phyloP scores from a whole-genome alignment of 208 protist genomes.

The Angomonas desouzai region DNA sequence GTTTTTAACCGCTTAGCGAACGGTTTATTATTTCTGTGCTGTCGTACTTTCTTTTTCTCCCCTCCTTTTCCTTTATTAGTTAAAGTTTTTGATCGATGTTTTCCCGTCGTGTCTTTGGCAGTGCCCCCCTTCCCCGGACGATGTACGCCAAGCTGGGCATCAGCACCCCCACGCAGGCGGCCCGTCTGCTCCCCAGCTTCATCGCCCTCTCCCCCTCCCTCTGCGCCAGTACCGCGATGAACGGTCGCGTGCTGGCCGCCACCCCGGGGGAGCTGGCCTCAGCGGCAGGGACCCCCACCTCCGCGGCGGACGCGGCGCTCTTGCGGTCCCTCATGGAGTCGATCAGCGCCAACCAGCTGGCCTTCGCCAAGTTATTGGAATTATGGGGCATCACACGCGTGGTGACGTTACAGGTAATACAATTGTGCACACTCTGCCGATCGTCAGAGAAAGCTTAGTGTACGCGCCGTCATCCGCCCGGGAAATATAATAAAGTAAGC shows the following conservation, averaged over 20 bases:
- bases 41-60: background rate
- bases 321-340: conserved; percentile 46
- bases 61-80: no score
- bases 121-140: conserved; percentile 51
- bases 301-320: conserved; percentile 33
- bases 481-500: no score
- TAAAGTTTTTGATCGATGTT: no score
- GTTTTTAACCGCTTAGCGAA: no score
- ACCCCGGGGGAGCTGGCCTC: conserved; percentile 14
- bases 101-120: conserved; percentile 68
- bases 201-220: conserved; percentile 41
- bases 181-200: conserved; percentile 56
- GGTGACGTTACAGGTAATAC: background rate
- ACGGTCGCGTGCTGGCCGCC: conserved; percentile 15
- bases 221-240: conserved; percentile 18
- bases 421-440: background rate
- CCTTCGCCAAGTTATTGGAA: conserved; percentile 74
- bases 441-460: background rate
- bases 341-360: conserved; percentile 39
- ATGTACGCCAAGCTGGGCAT: conserved; percentile 79
- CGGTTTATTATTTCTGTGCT: no score
- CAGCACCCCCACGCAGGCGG: conserved; percentile 51
- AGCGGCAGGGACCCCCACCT: conserved; percentile 21
- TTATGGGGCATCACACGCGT: conserved; percentile 76
- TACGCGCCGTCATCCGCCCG: no score